Base-by-base conservation (phyloP, 495 filamentous ascomycete genomes). In the Aspergillus campestris region DNA sequence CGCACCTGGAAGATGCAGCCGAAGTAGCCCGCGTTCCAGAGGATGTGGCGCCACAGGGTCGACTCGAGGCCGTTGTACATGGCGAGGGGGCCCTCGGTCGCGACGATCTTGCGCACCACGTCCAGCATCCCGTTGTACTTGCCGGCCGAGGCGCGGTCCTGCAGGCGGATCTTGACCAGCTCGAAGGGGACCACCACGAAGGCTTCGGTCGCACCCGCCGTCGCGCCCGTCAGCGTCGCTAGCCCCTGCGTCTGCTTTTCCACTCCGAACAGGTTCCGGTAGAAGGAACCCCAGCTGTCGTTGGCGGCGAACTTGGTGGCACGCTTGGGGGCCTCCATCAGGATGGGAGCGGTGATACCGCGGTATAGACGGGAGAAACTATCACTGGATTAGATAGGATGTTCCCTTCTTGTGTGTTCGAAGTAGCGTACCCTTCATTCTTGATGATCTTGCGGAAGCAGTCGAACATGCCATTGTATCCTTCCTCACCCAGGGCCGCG, bases 241-340 rank as follows among this genome's bases (percentile, higher is more conserved):
- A 98, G 77, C 8, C 78, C 72, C 64, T 97, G 92, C 48, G 78
- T 96, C 81, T 95, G 92, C 69, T 94, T 84, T 37, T 80, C 65
- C 29, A 80, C 73, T 43, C 86, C 87, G 65, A 98, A 97, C 33
- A 81, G 58, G 44, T 80, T 80, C 45, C 85, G 85, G 74, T 92
- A 98, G 67, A 94, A 79, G 63, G 82, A 79, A 51, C 92, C 92
- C 92, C 92, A 98, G 64, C 89, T 83, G 62, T 98, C 94, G 67
- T 98, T 98, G 62, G 92, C 94, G 40, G 92, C 91, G 70, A 98
- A 97, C 66, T 98, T 98, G 69, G 86, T 95, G 7, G 92, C 92
- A 63, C 92, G 82, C 79, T 98, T 98, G 45, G 92, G 92, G 12
- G 92, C 92, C 70, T 98, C 92, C 92, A 98, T 97, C 51, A 96